Percentiles rank a stretch among this genome's conserved stretches.
Conservation (phyloP, 192 early-diverging fungal species). For the Mortierella alpina region DNA sequence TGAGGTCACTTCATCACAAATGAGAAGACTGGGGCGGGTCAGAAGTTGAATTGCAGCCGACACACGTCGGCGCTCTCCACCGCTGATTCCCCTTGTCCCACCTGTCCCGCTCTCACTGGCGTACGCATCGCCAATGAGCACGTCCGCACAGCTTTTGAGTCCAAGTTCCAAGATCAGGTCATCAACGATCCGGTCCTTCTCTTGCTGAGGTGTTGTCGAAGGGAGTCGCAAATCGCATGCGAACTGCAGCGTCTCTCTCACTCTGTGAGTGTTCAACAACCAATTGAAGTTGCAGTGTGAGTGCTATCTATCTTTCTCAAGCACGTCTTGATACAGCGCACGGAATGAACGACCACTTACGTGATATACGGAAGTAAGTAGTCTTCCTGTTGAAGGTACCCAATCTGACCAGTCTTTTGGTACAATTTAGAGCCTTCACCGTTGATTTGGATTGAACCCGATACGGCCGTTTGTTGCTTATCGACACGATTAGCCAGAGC, state of each 20-base stretch:
- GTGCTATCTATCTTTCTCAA: not conserved
- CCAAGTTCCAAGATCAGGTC: constrained; percentile 65
- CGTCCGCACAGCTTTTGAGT: constrained; percentile 68
- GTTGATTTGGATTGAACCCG: constrained; percentile 1
- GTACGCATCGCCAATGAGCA: no score
- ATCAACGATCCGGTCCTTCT: constrained; percentile 56
- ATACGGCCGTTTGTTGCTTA: not conserved
- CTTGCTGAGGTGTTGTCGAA: constrained; percentile 23
- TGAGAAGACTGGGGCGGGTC: no score
- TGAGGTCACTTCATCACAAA: no score
- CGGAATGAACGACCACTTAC: not conserved
- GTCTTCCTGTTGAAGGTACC: constrained; percentile 25
- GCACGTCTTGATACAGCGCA: not conserved
- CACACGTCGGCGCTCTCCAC: no score
- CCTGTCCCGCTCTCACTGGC: no score
- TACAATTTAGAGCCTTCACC: not conserved
- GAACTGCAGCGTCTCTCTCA: constrained; percentile 75
- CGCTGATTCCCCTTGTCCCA: no score
- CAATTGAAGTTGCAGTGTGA: no score
- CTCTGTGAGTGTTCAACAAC: not conserved
- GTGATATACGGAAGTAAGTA: constrained; percentile 3
- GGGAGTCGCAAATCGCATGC: constrained; percentile 59
- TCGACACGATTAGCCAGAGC: constrained; percentile 5
- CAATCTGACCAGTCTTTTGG: not conserved
- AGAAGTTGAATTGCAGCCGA: no score